phyloP scores from a whole-genome alignment of 495 filamentous ascomycete genomes.

The Penicillium simplicissimum region DNA sequence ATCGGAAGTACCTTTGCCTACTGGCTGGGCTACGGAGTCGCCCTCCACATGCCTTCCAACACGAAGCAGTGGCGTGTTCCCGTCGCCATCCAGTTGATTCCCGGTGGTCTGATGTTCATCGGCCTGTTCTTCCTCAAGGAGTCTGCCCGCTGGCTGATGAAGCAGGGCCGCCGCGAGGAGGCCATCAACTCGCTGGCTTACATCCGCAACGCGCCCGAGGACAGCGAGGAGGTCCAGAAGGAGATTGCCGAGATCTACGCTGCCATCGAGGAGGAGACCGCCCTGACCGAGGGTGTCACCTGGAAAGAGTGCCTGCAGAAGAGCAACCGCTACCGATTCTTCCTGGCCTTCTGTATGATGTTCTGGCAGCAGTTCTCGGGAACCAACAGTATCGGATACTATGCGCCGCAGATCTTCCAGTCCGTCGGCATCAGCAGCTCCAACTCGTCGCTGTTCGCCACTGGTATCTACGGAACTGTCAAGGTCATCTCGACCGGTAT shows the following conservation, averaged over 20 bases:
- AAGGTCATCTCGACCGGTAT: slow-evolving; percentile 57
- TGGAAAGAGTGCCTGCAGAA: slow-evolving; percentile 41
- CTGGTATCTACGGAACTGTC: slow-evolving; percentile 53
- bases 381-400: slow-evolving; percentile 54
- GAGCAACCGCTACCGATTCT: slow-evolving; percentile 46
- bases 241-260: slow-evolving; percentile 68
- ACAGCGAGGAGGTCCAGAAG: slow-evolving; percentile 38
- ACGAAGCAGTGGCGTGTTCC: slow-evolving; percentile 56
- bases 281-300: slow-evolving; percentile 39
- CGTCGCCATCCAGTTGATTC: slow-evolving; percentile 54
- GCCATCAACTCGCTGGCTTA: slow-evolving; percentile 45
- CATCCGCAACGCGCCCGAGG: slow-evolving; percentile 43
- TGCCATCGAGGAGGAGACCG: slow-evolving; percentile 42
- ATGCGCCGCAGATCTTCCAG: slow-evolving; percentile 53
- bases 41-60: slow-evolving; percentile 39
- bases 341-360: slow-evolving; percentile 48
- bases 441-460: slow-evolving; percentile 50
- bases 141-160: slow-evolving; percentile 58
- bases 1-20: slow-evolving; percentile 37
- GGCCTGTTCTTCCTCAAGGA: slow-evolving; percentile 54
- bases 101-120: slow-evolving; percentile 49
- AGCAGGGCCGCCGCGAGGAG: slow-evolving; percentile 45
- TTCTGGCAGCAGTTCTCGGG: slow-evolving; percentile 56
- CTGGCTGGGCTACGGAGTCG: slow-evolving; percentile 57
- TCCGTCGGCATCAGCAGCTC: slow-evolving; percentile 46